phyloP scores from a whole-genome alignment of 2,329 filamentous ascomycete genomes.

The Cladosporium colombiae region DNA sequence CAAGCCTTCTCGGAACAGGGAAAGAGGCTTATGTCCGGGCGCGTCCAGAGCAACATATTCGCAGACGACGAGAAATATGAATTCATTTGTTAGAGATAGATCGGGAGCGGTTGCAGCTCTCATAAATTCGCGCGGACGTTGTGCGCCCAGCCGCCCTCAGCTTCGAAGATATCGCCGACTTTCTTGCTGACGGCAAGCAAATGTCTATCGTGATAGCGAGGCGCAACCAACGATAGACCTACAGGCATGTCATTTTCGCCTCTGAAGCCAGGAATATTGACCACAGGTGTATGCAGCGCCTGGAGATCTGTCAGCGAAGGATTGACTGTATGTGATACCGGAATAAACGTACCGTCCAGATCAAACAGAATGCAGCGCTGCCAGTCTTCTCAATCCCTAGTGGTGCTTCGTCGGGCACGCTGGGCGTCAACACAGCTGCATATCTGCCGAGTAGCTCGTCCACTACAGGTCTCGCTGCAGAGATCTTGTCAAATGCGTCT shows the following conservation, averaged over 20 bases:
- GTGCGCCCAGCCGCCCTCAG: constrained; percentile 38
- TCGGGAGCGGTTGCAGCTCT: background rate
- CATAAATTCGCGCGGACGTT: background rate
- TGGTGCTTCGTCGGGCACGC: constrained; percentile 61
- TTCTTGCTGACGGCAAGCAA: constrained; percentile 46
- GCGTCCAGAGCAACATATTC: background rate
- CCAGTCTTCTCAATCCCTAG: constrained; percentile 57
- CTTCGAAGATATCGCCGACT: constrained; percentile 45
- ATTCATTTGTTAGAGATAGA: background rate
- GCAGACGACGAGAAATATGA: background rate
- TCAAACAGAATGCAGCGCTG: constrained; percentile 53
- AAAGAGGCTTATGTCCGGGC: background rate
- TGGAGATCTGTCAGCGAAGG: background rate
- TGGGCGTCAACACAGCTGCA: constrained; percentile 59
- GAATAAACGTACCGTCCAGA: constrained; percentile 42
- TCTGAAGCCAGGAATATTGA: constrained; percentile 65
- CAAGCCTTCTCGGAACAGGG: background rate
- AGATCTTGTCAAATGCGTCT: constrained; percentile 57
- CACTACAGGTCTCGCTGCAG: constrained; percentile 55
- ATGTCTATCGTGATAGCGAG: constrained; percentile 48
- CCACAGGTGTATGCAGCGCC: constrained; percentile 59
- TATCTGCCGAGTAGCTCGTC: constrained; percentile 57
- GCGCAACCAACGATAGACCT: constrained; percentile 56
- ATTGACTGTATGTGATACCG: background rate
- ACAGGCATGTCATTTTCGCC: constrained; percentile 61